These are phyloP conservation scores for Solanum boliviense DNA, from an alignment of 257 asterid genomes.

Conservation along the genomic window DNA sequence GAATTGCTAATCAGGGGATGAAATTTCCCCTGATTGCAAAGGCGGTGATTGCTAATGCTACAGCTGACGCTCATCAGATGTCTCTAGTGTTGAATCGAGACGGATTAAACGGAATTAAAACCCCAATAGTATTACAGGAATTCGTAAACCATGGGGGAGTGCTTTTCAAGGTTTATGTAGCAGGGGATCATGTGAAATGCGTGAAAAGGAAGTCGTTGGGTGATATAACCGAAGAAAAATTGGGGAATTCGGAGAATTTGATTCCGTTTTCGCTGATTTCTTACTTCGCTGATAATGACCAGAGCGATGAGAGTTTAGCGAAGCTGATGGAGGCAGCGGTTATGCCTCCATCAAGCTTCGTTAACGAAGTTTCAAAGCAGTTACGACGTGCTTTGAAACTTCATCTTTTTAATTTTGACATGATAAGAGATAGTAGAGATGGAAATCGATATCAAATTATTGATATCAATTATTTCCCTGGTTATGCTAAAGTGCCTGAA, in stretches of 20 bases:
- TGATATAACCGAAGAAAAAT: conserved; percentile 29
- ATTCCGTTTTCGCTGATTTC: conserved; percentile 66
- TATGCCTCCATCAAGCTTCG: conserved; percentile 49
- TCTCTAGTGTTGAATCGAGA: conserved; percentile 37
- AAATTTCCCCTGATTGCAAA: conserved; percentile 68
- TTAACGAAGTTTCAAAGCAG: conserved; percentile 38
- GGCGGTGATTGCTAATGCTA: conserved; percentile 50
- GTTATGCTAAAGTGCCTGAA: conserved; percentile 65
- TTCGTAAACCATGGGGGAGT: conserved; percentile 89
- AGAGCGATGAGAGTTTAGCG: conserved; percentile 16
- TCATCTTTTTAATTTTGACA: conserved; percentile 69
- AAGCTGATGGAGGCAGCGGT: conserved; percentile 34
- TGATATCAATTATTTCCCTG: conserved; percentile 86
- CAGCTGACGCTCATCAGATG: conserved; percentile 64
- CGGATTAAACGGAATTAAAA: conserved; percentile 37
- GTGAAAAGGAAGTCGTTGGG: conserved; percentile 63
- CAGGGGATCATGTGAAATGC: conserved; percentile 49
- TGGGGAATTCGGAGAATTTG: conserved; percentile 11
- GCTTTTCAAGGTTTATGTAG: conserved; percentile 71
- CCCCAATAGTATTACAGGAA: conserved; percentile 71
- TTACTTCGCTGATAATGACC: conserved; percentile 27
- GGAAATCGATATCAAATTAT: conserved; percentile 50
- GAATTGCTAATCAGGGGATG: neutral
- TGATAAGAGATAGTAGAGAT: conserved; percentile 45
- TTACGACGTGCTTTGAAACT: conserved; percentile 45